Evolutionary conservation across 2,329 filamentous ascomycete species (phyloP).

Genomic region (Tolypocladium guangdongense): DNA sequence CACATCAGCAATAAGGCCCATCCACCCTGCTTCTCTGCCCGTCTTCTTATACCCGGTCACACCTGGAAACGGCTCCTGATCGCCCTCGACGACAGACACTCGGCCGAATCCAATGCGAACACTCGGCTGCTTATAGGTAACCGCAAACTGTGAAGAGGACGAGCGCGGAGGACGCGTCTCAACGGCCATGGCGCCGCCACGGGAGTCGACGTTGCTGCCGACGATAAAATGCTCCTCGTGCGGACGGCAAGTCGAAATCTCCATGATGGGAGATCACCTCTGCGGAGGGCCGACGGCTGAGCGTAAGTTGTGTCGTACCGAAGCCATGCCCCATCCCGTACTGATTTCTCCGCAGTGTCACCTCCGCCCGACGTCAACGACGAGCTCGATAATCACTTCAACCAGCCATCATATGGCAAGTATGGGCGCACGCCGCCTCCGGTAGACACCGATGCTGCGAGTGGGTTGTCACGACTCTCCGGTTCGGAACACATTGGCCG

Average conservation of each 20-base stretch:
- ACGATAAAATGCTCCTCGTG: conserved; percentile 84
- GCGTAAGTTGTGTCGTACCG: conserved; percentile 21
- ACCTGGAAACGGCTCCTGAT: not conserved
- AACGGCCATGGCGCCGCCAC: conserved; percentile 36
- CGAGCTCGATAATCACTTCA: conserved; percentile 13
- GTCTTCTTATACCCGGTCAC: not conserved
- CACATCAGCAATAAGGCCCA: too few species aligned
- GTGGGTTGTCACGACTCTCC: conserved; percentile 24
- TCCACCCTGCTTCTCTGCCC: not conserved
- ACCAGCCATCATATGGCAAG: conserved; percentile 20
- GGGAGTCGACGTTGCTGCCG: conserved; percentile 63
- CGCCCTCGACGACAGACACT: not conserved
- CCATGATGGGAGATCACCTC: conserved; percentile 74
- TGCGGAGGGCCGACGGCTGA: conserved; percentile 45
- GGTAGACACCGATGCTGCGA: conserved; percentile 42
- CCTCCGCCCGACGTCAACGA: conserved; percentile 24
- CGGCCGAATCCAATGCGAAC: not conserved
- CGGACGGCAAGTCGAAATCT: conserved; percentile 67
- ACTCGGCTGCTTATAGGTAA: not conserved
- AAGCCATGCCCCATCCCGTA: not conserved
- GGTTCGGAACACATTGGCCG: not conserved
- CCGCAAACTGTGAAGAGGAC: not conserved
- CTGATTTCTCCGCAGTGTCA: conserved; percentile 17
- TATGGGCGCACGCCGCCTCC: conserved; percentile 31
- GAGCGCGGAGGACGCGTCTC: not conserved